phyloP scores from a whole-genome alignment of 208 protist species.

The Trypanosoma caninum region DNA sequence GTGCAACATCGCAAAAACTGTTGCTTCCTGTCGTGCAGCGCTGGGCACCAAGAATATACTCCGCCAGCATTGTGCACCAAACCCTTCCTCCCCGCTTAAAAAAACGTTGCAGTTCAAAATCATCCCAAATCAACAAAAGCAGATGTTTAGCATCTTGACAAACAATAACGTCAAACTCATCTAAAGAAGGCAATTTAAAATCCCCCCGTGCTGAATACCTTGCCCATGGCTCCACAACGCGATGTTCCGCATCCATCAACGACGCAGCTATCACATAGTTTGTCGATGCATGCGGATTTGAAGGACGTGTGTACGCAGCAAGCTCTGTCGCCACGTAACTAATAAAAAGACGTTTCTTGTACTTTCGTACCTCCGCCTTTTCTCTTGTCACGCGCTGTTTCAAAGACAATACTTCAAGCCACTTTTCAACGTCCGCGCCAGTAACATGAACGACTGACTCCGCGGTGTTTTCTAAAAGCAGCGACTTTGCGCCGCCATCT shows the following conservation, averaged over 20 bases:
- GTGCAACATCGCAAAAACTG: conserved; percentile 42
- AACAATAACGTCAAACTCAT: conserved; percentile 70
- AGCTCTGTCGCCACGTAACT: conserved; percentile 65
- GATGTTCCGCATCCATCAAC: conserved; percentile 42
- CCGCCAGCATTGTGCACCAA: conserved; percentile 84
- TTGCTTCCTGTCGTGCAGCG: conserved; percentile 53
- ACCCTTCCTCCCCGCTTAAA: conserved; percentile 73
- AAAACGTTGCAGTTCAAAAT: conserved; percentile 59
- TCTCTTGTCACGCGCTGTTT: conserved; percentile 45
- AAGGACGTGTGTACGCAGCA: conserved; percentile 47
- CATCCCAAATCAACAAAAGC: conserved; percentile 48
- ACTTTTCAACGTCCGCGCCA: conserved; percentile 38
- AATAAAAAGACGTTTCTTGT: conserved; percentile 58
- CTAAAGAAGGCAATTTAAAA: conserved; percentile 59
- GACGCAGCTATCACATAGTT: conserved; percentile 67
- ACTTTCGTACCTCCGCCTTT: conserved; percentile 44
- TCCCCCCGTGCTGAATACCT: conserved; percentile 48
- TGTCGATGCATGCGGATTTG: conserved; percentile 44
- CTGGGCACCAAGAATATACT: conserved; percentile 81
- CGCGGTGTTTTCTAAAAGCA: neutral
- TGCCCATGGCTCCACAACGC: conserved; percentile 64
- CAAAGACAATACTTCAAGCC: conserved; percentile 37
- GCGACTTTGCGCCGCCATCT: neutral
- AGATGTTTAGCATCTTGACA: conserved; percentile 77
- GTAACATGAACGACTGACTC: neutral